These are phyloP conservation scores for Solanum aculeatissimum DNA, from an alignment of 305 asterid genomes.

Conservation along the genomic window DNA sequence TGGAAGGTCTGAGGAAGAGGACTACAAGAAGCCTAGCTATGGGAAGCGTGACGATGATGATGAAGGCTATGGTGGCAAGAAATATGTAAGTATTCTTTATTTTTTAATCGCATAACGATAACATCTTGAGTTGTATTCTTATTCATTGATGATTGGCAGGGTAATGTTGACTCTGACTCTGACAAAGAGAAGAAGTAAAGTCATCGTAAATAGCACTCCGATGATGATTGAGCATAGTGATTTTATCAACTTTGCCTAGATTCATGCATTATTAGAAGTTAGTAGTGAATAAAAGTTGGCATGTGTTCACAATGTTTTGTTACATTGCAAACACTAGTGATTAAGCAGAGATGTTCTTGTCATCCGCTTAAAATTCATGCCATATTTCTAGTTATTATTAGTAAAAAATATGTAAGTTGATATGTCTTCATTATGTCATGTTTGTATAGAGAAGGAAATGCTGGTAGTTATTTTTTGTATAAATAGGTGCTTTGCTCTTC, in stretches of 20 bases:
- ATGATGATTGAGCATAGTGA: background rate
- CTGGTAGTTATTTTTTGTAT: background rate
- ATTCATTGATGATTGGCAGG: constrained; percentile 7
- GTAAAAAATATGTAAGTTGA: too few relatives aligned
- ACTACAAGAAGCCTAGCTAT: constrained; percentile 19
- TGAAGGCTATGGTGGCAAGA: constrained; percentile 26
- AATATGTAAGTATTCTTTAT: constrained; percentile 17
- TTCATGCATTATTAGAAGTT: background rate
- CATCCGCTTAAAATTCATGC: background rate
- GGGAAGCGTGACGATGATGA: constrained; percentile 18
- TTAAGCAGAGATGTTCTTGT: background rate
- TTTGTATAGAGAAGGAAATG: background rate
- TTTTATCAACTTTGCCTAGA: background rate
- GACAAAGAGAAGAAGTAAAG: constrained; percentile 9
- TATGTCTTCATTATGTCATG: background rate
- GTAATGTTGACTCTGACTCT: constrained; percentile 1
- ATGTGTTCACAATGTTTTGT: background rate
- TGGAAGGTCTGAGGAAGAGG: constrained; percentile 55
- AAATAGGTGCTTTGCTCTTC: background rate
- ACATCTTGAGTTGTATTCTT: background rate
- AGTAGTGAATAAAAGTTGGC: background rate
- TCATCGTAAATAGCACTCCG: constrained; percentile 21
- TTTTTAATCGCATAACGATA: background rate
- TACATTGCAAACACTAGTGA: background rate
- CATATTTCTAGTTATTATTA: background rate